Base-by-base conservation (phyloP, 345 rosid species). In the Eucalyptus tenuipes region DNA sequence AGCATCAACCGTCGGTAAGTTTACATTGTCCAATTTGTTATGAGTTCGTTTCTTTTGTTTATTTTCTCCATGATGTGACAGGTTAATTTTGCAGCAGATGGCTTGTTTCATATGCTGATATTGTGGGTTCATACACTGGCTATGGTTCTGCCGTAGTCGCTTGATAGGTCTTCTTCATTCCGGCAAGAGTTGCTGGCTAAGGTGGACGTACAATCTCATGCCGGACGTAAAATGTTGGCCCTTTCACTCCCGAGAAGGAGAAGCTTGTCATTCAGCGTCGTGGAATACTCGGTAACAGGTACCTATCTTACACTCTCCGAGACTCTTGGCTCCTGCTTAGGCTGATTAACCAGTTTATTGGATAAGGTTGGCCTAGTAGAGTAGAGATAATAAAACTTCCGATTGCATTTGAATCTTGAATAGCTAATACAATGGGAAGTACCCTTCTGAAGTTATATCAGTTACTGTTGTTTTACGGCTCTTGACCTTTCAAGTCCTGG, bases 201-300 rank as follows among this genome's bases (percentile, higher is more conserved):
- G 99, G 86, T 92, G 98, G 99, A 95, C 98, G 2, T 95, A 98
- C 89, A 95, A 98, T 89, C 95, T 98, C 16, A 90, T 98, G 89
- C 98, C 99, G 85, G 98, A 98, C 92, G 96, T 98, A 59, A 98
- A 96, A 87, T 89, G 98, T 3, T 3, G 99, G 98, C 13, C 98
- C 99, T 47, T 98, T 96, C 87, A 95, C 96, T 68, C 57, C 92
- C 2, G 99, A 98, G 27, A 98, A 98, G 90, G 98, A 97, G 91
- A 95, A 96, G 88, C 97, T 95, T 88, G 99, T 98, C 87, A 91
- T 98, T 40, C 96, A 95, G 91, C 95, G 97, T 85, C 95, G 92
- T 89, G 98, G 94, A 88, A 94, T 98, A 92, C 98, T 96, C 75
- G 99, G 99, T 59, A 97, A 97, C 95, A 94, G 98, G 99, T 96